A percentile compares a stretch with the other conserved stretches of the same genome.
Conservation (phyloP, 495 filamentous ascomycete genomes). For the Penicillium paradoxum region DNA sequence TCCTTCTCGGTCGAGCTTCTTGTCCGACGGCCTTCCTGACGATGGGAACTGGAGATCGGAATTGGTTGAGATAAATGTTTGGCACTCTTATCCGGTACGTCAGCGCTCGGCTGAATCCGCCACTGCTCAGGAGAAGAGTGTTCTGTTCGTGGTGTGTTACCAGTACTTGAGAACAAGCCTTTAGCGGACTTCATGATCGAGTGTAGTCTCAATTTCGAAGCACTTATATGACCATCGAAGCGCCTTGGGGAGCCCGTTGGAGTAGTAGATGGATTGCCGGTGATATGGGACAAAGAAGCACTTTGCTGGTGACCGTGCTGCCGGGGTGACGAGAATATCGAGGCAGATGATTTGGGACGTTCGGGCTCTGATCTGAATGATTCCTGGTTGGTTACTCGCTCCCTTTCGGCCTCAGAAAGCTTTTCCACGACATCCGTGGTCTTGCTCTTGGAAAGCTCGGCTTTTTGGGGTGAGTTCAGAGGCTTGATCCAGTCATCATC, state of each 20-base stretch:
- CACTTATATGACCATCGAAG: constrained; percentile 76
- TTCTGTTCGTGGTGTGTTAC: constrained; percentile 66
- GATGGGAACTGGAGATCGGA: constrained; percentile 28
- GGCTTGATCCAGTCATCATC: constrained; percentile 84
- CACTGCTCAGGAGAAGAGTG: constrained; percentile 41
- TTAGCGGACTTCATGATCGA: constrained; percentile 83
- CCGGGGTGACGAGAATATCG: constrained; percentile 44
- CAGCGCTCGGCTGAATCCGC: constrained; percentile 17
- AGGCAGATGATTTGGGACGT: constrained; percentile 43
- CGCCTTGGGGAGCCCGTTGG: constrained; percentile 67
- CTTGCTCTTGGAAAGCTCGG: constrained; percentile 51
- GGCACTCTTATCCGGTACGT: constrained; percentile 6
- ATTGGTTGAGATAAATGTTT: constrained; percentile 17
- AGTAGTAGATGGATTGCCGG: constrained; percentile 50
- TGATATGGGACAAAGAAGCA: constrained; percentile 58
- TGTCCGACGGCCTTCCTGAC: constrained; percentile 54
- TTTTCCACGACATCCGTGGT: constrained; percentile 57
- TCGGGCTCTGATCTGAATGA: constrained; percentile 15
- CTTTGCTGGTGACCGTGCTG: constrained; percentile 52
- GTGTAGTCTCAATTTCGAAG: constrained; percentile 81
- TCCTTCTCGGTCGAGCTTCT: constrained; percentile 70
- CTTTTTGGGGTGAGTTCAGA: constrained; percentile 42
- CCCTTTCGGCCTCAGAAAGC: constrained; percentile 21
- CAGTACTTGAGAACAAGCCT: constrained; percentile 75
- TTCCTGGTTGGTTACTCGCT: constrained; percentile 8